A percentile compares a stretch with the other conserved stretches of the same genome.
These are phyloP conservation scores for Endothia cerciana DNA, from an alignment of 2,329 filamentous ascomycete species.

Conservation along the genomic window DNA sequence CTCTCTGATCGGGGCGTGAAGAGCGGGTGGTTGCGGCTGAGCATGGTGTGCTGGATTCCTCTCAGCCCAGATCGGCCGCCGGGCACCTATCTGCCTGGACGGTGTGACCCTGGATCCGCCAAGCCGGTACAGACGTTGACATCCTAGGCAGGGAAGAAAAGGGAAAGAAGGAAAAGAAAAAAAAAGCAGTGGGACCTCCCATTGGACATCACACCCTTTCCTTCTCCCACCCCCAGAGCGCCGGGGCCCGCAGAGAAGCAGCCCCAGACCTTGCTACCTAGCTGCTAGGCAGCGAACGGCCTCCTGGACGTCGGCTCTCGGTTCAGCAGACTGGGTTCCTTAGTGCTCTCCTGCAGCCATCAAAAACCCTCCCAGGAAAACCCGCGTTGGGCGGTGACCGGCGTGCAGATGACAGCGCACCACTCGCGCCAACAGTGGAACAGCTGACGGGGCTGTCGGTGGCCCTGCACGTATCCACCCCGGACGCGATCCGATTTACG, in stretches of 20 bases:
- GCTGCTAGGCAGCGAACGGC: not conserved
- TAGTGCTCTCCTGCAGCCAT: not conserved
- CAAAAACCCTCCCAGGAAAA: not conserved
- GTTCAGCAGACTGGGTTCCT: not conserved
- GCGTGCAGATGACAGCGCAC: not conserved
- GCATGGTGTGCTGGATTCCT: constrained; percentile 1
- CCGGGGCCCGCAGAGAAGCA: not conserved
- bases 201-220: not conserved
- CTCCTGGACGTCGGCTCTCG: not conserved
- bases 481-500: not conserved
- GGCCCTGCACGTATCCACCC: not conserved
- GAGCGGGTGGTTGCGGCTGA: constrained; percentile 3
- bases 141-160: not conserved
- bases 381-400: not conserved
- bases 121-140: not conserved
- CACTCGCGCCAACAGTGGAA: not conserved
- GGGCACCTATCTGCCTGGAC: not conserved
- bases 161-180: not conserved
- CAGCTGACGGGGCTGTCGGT: not conserved
- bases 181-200: not conserved
- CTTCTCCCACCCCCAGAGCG: not conserved
- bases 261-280: not conserved
- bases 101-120: not conserved
- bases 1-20: not conserved
- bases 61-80: not conserved